Evolutionary conservation across 2,329 filamentous ascomycete species (phyloP).

Genomic region (Penicillium fuscoglaucum): DNA sequence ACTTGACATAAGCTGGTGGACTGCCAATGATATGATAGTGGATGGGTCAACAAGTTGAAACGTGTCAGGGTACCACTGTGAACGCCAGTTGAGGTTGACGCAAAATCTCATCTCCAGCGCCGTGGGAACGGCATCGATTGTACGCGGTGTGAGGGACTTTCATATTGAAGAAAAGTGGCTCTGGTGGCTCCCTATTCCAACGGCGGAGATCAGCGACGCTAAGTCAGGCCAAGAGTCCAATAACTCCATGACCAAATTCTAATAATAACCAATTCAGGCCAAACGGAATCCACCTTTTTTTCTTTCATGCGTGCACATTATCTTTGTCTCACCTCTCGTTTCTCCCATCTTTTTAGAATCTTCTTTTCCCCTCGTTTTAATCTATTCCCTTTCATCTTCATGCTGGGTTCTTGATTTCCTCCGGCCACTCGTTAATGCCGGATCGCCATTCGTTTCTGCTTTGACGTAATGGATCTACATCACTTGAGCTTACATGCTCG

Average conservation of each 20-base stretch:
- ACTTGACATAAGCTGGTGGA: neutral
- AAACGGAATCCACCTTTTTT: conserved; percentile 22
- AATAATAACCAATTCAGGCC: conserved; percentile 22
- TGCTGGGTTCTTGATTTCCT: conserved; percentile 18
- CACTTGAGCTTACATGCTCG: conserved; percentile 27
- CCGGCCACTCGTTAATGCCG: conserved; percentile 19
- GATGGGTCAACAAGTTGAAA: conserved; percentile 11
- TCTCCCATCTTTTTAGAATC: conserved; percentile 10
- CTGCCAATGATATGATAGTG: conserved; percentile 16
- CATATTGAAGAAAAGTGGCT: neutral
- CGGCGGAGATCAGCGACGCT: conserved; percentile 14
- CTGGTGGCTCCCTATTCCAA: neutral
- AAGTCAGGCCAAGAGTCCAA: neutral
- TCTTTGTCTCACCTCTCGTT: conserved; percentile 20
- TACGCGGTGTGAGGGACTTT: neutral
- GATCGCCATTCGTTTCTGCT: conserved; percentile 18
- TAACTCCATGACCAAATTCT: conserved; percentile 12
- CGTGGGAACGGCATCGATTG: neutral
- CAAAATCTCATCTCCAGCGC: neutral
- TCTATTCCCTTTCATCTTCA: conserved; percentile 14
- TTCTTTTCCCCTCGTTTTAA: conserved; percentile 4
- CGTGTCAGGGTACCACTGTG: conserved; percentile 14
- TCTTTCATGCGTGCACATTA: conserved; percentile 16
- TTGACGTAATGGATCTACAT: conserved; percentile 30
- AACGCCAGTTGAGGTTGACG: conserved; percentile 6